These are phyloP conservation scores for Scenedesmus sp. DNA, from an alignment of 163 green algal species.

Conservation along the genomic window DNA sequence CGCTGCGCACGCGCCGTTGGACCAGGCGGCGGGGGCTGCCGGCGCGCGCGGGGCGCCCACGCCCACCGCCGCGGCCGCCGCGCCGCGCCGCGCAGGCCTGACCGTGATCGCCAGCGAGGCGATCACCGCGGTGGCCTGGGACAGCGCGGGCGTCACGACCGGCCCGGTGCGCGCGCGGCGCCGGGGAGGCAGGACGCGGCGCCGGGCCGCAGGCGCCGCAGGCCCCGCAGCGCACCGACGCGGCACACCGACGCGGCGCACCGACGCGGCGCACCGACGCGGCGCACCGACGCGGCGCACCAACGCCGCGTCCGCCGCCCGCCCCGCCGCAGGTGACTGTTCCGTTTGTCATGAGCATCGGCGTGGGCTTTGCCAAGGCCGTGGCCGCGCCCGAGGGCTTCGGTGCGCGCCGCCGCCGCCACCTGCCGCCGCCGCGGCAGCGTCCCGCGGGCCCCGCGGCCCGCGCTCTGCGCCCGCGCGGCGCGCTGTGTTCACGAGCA, in stretches of 20 bases:
- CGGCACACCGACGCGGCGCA: no score
- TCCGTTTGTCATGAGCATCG: constrained; percentile 62
- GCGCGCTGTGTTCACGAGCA: not conserved
- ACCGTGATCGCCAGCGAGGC: constrained; percentile 48
- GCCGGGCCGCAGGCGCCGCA: not conserved
- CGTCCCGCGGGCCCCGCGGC: not conserved
- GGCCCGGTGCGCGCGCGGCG: not conserved
- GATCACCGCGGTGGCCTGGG: constrained; percentile 60
- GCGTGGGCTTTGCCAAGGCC: constrained; percentile 56
- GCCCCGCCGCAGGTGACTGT: constrained; percentile 65
- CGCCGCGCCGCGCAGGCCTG: no score
- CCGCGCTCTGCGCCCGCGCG: not conserved
- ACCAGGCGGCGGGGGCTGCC: no score
- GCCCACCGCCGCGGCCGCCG: no score
- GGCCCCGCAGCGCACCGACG: no score
- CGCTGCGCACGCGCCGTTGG: no score
- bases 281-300: no score
- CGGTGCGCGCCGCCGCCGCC: not conserved
- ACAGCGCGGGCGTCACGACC: constrained; percentile 41
- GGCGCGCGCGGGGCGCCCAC: no score
- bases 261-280: no score
- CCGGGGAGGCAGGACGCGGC: not conserved
- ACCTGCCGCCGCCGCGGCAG: not conserved
- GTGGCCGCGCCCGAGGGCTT: constrained; percentile 57
- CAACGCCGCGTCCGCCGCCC: not conserved